These are phyloP conservation scores for Trapa bicornis DNA, from an alignment of 345 rosid species.

Conservation along the genomic window DNA sequence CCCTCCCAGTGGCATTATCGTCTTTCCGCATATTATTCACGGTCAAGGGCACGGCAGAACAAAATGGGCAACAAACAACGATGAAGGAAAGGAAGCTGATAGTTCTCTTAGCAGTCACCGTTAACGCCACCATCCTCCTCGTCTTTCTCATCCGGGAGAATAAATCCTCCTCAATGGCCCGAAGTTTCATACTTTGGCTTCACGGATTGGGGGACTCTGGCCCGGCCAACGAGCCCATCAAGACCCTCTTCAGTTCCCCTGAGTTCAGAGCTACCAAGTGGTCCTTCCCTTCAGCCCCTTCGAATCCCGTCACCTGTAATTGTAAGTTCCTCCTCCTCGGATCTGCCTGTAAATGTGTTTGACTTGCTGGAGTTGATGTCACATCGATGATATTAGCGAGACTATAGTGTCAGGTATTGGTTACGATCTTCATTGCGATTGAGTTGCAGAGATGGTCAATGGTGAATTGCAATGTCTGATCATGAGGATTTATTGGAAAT, in stretches of 20 bases:
- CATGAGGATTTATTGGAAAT: background rate
- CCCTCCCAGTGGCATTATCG: constrained; percentile 1
- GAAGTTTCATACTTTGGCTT: constrained; percentile 69
- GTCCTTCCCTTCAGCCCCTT: constrained; percentile 82
- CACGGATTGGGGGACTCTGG: constrained; percentile 82
- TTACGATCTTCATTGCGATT: background rate
- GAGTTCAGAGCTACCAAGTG: constrained; percentile 52
- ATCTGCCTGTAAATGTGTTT: background rate
- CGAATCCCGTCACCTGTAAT: constrained; percentile 60
- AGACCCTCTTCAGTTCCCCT: constrained; percentile 44
- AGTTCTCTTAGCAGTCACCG: constrained; percentile 9
- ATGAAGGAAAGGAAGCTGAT: constrained; percentile 5
- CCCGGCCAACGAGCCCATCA: constrained; percentile 83
- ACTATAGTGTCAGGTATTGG: background rate
- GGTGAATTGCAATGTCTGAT: background rate
- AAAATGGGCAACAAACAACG: background rate
- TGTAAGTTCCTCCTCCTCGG: constrained; percentile 18
- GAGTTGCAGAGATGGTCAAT: background rate
- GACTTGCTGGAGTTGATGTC: background rate
- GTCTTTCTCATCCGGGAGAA: constrained; percentile 17
- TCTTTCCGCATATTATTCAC: background rate
- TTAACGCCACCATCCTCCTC: constrained; percentile 24
- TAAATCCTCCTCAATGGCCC: constrained; percentile 26
- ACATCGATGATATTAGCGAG: background rate
- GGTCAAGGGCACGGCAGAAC: background rate